A percentile compares a stretch with the other conserved stretches of the same genome.
Evolutionary conservation across 805 yeast genomes (phyloP).

Genomic region (Zygosaccharomyces siamensis): DNA sequence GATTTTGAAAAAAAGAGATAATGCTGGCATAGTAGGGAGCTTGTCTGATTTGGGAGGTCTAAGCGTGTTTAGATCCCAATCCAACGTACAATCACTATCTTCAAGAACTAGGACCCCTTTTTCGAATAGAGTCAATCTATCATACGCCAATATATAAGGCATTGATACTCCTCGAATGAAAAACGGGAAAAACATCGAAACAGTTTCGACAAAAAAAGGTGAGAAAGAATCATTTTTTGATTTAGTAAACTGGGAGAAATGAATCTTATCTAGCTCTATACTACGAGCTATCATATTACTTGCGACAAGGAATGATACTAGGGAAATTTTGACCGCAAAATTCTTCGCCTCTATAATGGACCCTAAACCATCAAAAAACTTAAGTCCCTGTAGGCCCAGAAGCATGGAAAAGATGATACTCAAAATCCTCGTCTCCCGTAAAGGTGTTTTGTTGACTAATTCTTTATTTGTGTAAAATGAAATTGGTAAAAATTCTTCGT

Average conservation of each 20-base stretch:
- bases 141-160: constrained; percentile 14
- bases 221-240: constrained; percentile 10
- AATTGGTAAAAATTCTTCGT: constrained; percentile 12
- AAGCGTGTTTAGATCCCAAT: constrained; percentile 8
- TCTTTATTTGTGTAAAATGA: constrained; percentile 9
- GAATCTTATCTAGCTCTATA: constrained; percentile 17
- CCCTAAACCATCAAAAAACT: constrained; percentile 9
- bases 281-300: constrained; percentile 12
- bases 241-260: constrained; percentile 16
- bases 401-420: constrained; percentile 9
- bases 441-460: background rate
- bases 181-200: constrained; percentile 7
- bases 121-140: constrained; percentile 14
- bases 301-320: constrained; percentile 18
- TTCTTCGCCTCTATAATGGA: constrained; percentile 11
- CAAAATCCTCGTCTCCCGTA: constrained; percentile 6
- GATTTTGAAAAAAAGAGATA: constrained; percentile 10
- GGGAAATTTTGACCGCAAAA: constrained; percentile 7
- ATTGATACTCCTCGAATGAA: constrained; percentile 11
- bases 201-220: constrained; percentile 19
- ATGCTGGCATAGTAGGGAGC: background rate
- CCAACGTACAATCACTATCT: background rate
- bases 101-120: constrained; percentile 9
- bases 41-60: constrained; percentile 2
- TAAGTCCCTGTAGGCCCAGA: constrained; percentile 13